Base-by-base conservation (phyloP, 2,329 filamentous ascomycete species). In the Botrytis byssoidea region DNA sequence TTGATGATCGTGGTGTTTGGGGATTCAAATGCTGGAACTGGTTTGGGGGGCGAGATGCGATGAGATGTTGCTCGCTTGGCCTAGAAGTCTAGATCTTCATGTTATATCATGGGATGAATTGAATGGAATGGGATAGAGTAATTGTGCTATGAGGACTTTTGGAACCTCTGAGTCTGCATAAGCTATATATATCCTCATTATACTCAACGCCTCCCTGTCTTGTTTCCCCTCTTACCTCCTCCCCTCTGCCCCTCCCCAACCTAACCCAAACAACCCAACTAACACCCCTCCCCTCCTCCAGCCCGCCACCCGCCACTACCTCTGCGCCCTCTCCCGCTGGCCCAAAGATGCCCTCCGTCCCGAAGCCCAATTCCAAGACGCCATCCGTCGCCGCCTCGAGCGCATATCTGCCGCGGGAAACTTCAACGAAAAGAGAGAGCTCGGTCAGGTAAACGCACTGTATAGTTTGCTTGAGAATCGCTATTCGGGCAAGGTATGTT, bases 311-410 rank as follows among this genome's bases (percentile, higher is more conserved):
- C 83, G 82, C 77, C 85, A 86, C 77, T 84, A 87, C 82, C 83
- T 85, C 63, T 84, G 85, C 71, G 85, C 85, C 42, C 83, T 89
- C 72, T 83, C 85, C 73, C 85, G 85, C 76, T 92, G 90, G 90
- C 90, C 90, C 64, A 87, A 87, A 78, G 90, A 92, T 79, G 83
- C 84, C 74, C 85, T 92, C 63, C 88, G 90, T 0, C 90, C 90
- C 12, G 86, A 90, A 74, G 85, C 87, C 80, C 89, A 91, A 80
- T 85, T 92, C 77, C 88, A 88, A 78, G 85, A 88, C 76, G 84
- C 88, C 48, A 82, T 92, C 67, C 80, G 81, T 35, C 83, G 83
- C 73, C 84, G 85, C 42, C 80, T 88, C 68, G 83, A 85, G 72
- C 75, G 66, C 75, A 48, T 81, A 81, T 73, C 74, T 77, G 70